A percentile compares a stretch with the other conserved stretches of the same genome.
phyloP scores from a whole-genome alignment of 805 yeast species.

The Ogataea angusta region DNA sequence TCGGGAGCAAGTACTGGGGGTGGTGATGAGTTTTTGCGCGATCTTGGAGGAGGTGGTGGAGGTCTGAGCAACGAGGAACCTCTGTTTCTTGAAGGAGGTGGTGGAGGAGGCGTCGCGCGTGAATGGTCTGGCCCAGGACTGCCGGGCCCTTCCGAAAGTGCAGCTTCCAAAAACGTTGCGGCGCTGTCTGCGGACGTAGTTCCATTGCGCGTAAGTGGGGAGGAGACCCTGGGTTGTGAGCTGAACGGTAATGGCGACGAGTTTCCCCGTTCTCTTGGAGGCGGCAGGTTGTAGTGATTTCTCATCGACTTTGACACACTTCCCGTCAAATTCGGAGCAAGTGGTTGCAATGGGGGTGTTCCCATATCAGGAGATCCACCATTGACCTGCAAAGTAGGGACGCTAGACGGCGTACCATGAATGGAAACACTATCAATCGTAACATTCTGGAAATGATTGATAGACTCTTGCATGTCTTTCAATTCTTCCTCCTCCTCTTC shows the following conservation, averaged over 20 bases:
- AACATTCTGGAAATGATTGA: conserved; percentile 71
- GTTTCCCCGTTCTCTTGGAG: conserved; percentile 17
- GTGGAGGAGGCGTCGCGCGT: conserved; percentile 29
- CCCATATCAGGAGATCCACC: conserved; percentile 13
- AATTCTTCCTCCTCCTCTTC: conserved; percentile 73
- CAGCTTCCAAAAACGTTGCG: conserved; percentile 22
- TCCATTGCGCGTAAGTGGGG: conserved; percentile 21
- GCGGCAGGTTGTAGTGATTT: conserved; percentile 17
- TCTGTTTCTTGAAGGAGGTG: conserved; percentile 22
- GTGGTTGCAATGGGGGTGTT: conserved; percentile 32
- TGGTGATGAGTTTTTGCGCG: conserved; percentile 27
- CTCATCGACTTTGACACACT: conserved; percentile 50
- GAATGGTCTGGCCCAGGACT: conserved; percentile 2
- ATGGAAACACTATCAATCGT: conserved; percentile 75
- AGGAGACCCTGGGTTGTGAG: conserved; percentile 19
- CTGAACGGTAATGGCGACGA: conserved; percentile 21
- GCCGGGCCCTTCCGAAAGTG: conserved; percentile 17
- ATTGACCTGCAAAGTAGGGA: conserved; percentile 33
- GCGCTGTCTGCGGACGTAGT: conserved; percentile 19
- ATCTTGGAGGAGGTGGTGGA: conserved; percentile 32
- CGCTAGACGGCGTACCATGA: conserved; percentile 62
- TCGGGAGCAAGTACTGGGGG: conserved; percentile 11
- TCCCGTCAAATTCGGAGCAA: conserved; percentile 50
- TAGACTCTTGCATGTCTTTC: conserved; percentile 70
- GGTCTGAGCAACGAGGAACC: conserved; percentile 19